Conservation (phyloP, 257 asterid genomes). For the Ballota nigra region DNA sequence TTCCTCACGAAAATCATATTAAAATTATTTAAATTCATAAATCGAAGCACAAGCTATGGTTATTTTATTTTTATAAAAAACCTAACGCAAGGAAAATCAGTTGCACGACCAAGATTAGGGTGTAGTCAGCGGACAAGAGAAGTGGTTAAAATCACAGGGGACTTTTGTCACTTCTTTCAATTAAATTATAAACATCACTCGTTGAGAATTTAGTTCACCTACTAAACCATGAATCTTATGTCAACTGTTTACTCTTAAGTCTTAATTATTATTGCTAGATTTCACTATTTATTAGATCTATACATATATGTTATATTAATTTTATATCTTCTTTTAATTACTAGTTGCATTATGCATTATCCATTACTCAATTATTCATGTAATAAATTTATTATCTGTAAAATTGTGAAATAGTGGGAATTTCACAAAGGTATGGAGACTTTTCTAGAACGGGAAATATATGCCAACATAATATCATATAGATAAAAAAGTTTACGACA, state of each 20-base stretch:
- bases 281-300: neutral
- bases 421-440: too few species aligned
- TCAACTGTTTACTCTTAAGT: conserved; percentile 17
- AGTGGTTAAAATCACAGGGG: neutral
- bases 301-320: neutral
- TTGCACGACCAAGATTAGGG: neutral
- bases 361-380: neutral
- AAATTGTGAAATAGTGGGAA: too few species aligned
- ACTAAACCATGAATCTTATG: conserved; percentile 44
- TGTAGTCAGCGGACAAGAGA: neutral
- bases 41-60: neutral
- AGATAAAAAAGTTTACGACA: too few species aligned
- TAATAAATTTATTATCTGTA: neutral
- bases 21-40: too few species aligned
- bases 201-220: conserved; percentile 59
- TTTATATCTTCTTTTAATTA: neutral
- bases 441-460: too few species aligned
- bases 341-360: too few species aligned
- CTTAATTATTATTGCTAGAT: neutral
- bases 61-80: too few species aligned
- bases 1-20: too few species aligned
- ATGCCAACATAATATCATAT: too few species aligned
- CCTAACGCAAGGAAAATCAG: neutral
- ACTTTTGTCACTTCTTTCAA: conserved; percentile 6
- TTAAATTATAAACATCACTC: neutral